Conservation (phyloP, 306 rosid species). For the Myrica gale region DNA sequence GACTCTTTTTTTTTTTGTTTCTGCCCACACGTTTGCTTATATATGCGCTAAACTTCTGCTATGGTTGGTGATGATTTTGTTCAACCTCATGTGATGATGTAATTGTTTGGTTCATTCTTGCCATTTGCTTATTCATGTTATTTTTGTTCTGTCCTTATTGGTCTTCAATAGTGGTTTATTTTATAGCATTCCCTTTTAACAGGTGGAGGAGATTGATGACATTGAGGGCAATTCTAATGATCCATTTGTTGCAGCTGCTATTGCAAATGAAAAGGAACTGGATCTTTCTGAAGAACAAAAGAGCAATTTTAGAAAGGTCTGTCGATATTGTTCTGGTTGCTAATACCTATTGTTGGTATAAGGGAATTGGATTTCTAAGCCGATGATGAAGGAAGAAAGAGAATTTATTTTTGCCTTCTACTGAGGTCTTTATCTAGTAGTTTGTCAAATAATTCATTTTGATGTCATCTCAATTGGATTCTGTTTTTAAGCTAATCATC, state of each 20-base stretch:
- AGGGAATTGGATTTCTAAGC: background rate
- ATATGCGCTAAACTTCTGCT: background rate
- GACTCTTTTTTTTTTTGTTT: background rate
- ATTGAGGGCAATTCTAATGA: conserved; percentile 69
- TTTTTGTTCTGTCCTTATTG: background rate
- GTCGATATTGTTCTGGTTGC: conserved; percentile 10
- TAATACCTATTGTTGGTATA: background rate
- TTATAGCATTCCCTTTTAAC: conserved; percentile 20
- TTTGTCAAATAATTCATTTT: background rate
- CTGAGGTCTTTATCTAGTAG: background rate
- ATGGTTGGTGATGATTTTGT: background rate
- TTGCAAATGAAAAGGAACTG: conserved; percentile 76
- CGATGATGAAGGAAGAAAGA: background rate
- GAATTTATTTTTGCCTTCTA: background rate
- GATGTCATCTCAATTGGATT: background rate
- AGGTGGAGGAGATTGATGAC: conserved; percentile 99
- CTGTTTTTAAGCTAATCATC: background rate
- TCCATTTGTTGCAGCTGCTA: conserved; percentile 95
- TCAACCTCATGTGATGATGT: background rate
- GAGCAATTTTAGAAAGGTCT: conserved; percentile 72
- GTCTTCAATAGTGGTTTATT: conserved; percentile 14
- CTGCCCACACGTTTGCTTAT: background rate
- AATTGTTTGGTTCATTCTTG: background rate
- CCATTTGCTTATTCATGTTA: background rate
- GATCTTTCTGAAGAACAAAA: conserved; percentile 83